These are phyloP conservation scores for Bipolaris victoriae DNA, from an alignment of 2,329 filamentous ascomycete genomes.

Conservation along the genomic window DNA sequence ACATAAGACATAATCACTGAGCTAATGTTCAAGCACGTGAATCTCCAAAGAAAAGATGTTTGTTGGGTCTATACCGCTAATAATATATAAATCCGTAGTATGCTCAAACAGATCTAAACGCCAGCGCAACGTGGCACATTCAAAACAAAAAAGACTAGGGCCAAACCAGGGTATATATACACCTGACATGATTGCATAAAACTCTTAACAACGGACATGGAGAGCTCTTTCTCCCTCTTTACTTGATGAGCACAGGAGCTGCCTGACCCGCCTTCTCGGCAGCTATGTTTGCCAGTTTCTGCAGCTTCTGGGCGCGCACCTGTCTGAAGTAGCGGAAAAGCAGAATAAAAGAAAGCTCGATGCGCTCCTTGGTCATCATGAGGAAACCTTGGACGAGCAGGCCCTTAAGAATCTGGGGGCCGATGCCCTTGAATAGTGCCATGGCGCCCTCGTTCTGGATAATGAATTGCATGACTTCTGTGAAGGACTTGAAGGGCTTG, in stretches of 20 bases:
- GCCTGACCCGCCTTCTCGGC: conserved; percentile 58
- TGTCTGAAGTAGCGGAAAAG: conserved; percentile 81
- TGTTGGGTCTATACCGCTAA: not conserved
- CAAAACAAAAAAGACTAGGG: not conserved
- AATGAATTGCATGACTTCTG: conserved; percentile 95
- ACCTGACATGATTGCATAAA: conserved; percentile 10
- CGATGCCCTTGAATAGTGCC: conserved; percentile 96
- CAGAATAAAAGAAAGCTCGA: conserved; percentile 86
- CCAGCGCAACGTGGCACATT: not conserved
- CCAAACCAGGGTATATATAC: conserved; percentile 7
- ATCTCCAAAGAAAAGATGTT: too few species aligned
- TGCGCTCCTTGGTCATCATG: conserved; percentile 99
- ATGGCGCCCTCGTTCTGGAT: conserved; percentile 81
- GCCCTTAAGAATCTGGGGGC: conserved; percentile 90
- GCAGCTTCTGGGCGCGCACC: conserved; percentile 71
- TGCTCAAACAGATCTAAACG: not conserved
- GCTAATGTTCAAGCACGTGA: too few species aligned
- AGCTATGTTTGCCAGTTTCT: conserved; percentile 68
- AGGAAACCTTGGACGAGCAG: conserved; percentile 91
- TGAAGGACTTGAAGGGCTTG: conserved; percentile 90
- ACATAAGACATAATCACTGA: too few species aligned
- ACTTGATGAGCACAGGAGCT: conserved; percentile 44
- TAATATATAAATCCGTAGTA: not conserved
- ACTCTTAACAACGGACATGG: not conserved
- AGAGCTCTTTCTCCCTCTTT: conserved; percentile 10